Percentiles rank a stretch among this genome's conserved stretches.
Evolutionary conservation across 805 yeast species (phyloP).

Genomic region (Yarrowia sp.): DNA sequence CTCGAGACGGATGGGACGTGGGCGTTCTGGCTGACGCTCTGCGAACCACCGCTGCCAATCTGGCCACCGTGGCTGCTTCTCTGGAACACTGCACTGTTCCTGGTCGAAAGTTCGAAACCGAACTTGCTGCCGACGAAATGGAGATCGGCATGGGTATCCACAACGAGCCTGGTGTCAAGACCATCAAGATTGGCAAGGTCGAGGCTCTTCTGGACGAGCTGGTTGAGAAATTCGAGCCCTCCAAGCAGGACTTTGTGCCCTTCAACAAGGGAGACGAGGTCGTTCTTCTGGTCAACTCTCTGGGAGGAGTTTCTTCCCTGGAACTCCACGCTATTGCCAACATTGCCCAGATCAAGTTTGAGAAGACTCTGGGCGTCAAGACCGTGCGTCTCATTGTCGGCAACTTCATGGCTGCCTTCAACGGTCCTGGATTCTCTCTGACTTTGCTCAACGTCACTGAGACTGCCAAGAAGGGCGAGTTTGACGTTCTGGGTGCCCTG

Average conservation of each 20-base stretch:
- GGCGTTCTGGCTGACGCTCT: slow-evolving; percentile 66
- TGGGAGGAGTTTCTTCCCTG: slow-evolving; percentile 87
- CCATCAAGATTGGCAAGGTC: slow-evolving; percentile 69
- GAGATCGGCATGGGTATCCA: slow-evolving; percentile 97
- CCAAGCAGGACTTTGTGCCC: slow-evolving; percentile 81
- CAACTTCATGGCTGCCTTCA: slow-evolving; percentile 85
- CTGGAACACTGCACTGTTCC: slow-evolving; percentile 91
- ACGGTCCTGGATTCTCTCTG: slow-evolving; percentile 90
- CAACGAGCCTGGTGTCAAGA: slow-evolving; percentile 86
- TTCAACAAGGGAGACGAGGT: slow-evolving; percentile 69
- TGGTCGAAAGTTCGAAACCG: slow-evolving; percentile 67
- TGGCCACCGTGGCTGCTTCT: slow-evolving; percentile 89
- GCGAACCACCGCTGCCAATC: slow-evolving; percentile 61
- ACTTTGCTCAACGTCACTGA: slow-evolving; percentile 76
- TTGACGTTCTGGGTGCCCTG: slow-evolving; percentile 59
- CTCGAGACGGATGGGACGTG: slow-evolving; percentile 55
- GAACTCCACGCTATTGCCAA: slow-evolving; percentile 78
- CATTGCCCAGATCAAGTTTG: slow-evolving; percentile 61
- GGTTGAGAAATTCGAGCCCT: slow-evolving; percentile 71
- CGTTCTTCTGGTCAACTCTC: slow-evolving; percentile 76
- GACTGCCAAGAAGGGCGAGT: slow-evolving; percentile 53
- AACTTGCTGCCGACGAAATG: slow-evolving; percentile 66
- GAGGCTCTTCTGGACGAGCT: slow-evolving; percentile 62
- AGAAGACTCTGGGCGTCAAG: slow-evolving; percentile 58
- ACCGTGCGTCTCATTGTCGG: slow-evolving; percentile 79